Evolutionary conservation across 2,329 filamentous ascomycete genomes (phyloP).

Genomic region (Fusarium tanahbumbuense): DNA sequence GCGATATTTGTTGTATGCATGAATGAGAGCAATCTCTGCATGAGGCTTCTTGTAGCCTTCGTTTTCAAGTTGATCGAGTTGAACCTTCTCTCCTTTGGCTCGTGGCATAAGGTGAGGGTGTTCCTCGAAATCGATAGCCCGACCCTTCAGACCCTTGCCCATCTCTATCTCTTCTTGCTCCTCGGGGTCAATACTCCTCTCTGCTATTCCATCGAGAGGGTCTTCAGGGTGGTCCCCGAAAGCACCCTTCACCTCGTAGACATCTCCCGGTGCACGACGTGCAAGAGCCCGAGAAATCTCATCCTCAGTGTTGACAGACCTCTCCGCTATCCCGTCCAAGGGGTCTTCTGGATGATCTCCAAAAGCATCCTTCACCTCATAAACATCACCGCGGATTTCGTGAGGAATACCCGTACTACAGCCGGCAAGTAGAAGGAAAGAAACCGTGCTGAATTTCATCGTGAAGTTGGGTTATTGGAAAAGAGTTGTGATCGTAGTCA

Average conservation of each 20-base stretch:
- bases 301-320: no score
- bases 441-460: slow-evolving; percentile 42
- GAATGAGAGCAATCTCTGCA: slow-evolving; percentile 46
- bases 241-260: not conserved
- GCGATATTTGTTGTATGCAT: slow-evolving; percentile 54
- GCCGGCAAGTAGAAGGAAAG: slow-evolving; percentile 30
- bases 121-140: slow-evolving; percentile 7
- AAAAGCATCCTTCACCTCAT: slow-evolving; percentile 12
- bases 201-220: not conserved
- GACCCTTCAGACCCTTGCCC: not conserved
- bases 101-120: slow-evolving; percentile 20
- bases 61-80: slow-evolving; percentile 52
- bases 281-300: not conserved
- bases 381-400: slow-evolving; percentile 11
- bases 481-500: not conserved
- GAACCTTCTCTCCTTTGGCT: slow-evolving; percentile 41
- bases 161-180: slow-evolving; percentile 9
- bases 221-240: slow-evolving; percentile 12
- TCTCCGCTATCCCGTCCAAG: not conserved
- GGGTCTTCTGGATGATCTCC: not conserved
- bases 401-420: slow-evolving; percentile 30
- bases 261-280: not conserved
- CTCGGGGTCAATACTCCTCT: not conserved
- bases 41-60: slow-evolving; percentile 49
- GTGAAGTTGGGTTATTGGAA: not conserved